phyloP scores from a whole-genome alignment of 768 basidiomycete species.

The Candolleomyces efflorescens region DNA sequence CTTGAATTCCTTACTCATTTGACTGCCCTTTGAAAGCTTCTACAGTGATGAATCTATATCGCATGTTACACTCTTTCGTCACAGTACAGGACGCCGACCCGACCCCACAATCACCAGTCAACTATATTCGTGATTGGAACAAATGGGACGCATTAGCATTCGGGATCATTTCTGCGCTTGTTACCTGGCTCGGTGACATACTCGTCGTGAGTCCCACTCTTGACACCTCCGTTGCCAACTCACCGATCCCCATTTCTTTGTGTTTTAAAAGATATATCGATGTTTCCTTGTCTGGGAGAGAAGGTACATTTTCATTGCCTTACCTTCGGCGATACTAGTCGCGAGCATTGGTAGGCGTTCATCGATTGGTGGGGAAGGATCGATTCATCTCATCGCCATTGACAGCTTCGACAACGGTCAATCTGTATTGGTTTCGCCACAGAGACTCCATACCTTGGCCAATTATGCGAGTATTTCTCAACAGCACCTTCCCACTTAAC shows the following conservation, averaged over 20 bases:
- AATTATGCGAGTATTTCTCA: neutral
- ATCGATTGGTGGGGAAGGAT: neutral
- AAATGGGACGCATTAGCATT: neutral
- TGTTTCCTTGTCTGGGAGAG: constrained; percentile 2
- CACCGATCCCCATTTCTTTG: neutral
- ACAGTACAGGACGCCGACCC: neutral
- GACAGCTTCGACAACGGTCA: neutral
- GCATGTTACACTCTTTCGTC: neutral
- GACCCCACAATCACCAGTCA: neutral
- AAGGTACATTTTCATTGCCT: neutral
- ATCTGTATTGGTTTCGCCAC: neutral
- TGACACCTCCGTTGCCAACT: neutral
- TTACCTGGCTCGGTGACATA: neutral
- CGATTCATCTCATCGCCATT: neutral
- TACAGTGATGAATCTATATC: neutral
- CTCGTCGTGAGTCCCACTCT: neutral
- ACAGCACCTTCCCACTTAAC: constrained; percentile 2
- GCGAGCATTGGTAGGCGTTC: neutral
- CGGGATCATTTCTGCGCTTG: neutral
- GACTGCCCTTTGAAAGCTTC: neutral
- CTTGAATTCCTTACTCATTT: neutral
- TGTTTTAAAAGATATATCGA: neutral
- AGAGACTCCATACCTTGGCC: neutral
- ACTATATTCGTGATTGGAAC: neutral
- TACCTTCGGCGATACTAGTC: neutral